These are phyloP conservation scores for Tulasnella sp. DNA, from an alignment of 768 basidiomycete genomes.

Conservation along the genomic window DNA sequence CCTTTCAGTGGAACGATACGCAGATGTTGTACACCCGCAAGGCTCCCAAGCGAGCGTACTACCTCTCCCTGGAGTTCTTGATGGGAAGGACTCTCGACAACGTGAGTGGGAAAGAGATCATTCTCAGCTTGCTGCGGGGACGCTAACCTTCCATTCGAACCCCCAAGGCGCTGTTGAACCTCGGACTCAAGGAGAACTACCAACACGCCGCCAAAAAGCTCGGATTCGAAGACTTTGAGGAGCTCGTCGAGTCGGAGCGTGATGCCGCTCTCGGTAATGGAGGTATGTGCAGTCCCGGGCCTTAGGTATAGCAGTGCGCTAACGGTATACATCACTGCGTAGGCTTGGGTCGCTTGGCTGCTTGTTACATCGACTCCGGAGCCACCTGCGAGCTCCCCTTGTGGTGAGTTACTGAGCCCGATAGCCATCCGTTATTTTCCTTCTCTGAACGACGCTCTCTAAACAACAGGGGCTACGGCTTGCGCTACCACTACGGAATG, in stretches of 20 bases:
- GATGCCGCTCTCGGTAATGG: conserved; percentile 95
- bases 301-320: background rate
- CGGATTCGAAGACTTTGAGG: conserved; percentile 77
- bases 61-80: conserved; percentile 88
- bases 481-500: conserved; percentile 81
- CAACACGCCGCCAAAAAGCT: conserved; percentile 54
- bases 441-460: background rate
- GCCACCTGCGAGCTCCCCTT: conserved; percentile 83
- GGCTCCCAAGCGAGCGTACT: conserved; percentile 83
- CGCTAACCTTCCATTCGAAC: background rate
- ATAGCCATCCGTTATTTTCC: too few relatives aligned
- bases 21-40: conserved; percentile 68
- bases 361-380: conserved; percentile 93
- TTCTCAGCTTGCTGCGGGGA: background rate
- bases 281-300: conserved; percentile 24
- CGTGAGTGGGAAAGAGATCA: background rate
- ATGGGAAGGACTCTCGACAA: conserved; percentile 40
- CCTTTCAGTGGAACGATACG: conserved; percentile 63
- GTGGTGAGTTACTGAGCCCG: conserved; percentile 30
- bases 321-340: background rate
- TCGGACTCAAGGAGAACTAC: conserved; percentile 72
- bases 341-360: conserved; percentile 84
- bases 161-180: conserved; percentile 64
- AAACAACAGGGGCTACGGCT: conserved; percentile 59
- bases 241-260: conserved; percentile 76